Evolutionary conservation across 371 early-diverging fungal genomes (phyloP).

Genomic region (Actinomortierella wolfii): DNA sequence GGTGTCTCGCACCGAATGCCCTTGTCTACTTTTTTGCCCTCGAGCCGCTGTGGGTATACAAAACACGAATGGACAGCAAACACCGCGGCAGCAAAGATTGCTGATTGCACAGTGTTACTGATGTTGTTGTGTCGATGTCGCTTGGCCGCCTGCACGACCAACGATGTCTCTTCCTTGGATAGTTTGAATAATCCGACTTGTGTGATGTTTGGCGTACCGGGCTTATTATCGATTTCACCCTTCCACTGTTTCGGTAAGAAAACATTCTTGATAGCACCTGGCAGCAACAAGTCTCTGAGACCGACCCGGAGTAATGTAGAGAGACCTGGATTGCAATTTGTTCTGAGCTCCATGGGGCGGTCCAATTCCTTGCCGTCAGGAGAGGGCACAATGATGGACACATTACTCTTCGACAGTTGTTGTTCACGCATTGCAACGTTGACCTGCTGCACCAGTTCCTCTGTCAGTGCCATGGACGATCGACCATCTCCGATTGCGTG

Average conservation of each 20-base stretch:
- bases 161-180: conserved; percentile 9
- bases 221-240: conserved; percentile 30
- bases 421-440: conserved; percentile 1
- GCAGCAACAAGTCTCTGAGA: conserved; percentile 15
- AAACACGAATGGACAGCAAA: conserved; percentile 25
- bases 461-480: conserved; percentile 13
- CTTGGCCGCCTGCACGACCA: conserved; percentile 16
- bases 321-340: conserved; percentile 26
- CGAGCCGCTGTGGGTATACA: not conserved
- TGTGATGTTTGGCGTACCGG: conserved; percentile 21
- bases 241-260: conserved; percentile 34
- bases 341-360: conserved; percentile 23
- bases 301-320: conserved; percentile 19
- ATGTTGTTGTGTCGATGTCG: no score
- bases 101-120: conserved; percentile 37
- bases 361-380: conserved; percentile 10
- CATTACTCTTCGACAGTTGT: not conserved
- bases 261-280: conserved; percentile 21
- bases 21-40: not conserved
- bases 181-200: conserved; percentile 17
- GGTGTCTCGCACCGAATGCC: conserved; percentile 32
- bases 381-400: not conserved
- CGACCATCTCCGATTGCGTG: conserved; percentile 19
- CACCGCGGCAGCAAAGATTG: conserved; percentile 18
- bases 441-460: conserved; percentile 9